These are phyloP conservation scores for Hirschfeldia incana DNA, from an alignment of 345 rosid genomes.

Conservation along the genomic window DNA sequence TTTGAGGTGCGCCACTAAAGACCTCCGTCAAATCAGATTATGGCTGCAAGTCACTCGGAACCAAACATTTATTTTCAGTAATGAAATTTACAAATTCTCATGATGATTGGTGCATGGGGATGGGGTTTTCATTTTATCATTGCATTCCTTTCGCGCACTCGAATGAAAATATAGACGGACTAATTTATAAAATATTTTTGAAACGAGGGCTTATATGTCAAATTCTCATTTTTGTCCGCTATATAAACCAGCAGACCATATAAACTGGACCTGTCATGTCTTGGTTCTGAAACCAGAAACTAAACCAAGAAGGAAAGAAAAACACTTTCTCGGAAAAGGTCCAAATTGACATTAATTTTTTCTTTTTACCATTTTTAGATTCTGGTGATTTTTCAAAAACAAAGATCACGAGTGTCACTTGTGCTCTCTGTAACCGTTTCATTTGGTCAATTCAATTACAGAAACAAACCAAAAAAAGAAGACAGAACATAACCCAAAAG, in stretches of 20 bases:
- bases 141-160: too few relatives aligned
- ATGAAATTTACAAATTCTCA: too few relatives aligned
- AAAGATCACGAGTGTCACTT: slow-evolving; percentile 45
- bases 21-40: too few relatives aligned
- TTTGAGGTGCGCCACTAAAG: too few relatives aligned
- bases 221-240: slow-evolving; percentile 3
- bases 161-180: neutral
- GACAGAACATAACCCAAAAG: slow-evolving; percentile 26
- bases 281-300: slow-evolving; percentile 30
- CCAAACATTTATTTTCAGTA: too few relatives aligned
- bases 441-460: slow-evolving; percentile 27
- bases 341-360: slow-evolving; percentile 10
- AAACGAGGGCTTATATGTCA: neutral
- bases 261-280: slow-evolving; percentile 38
- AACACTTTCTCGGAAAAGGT: neutral
- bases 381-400: slow-evolving; percentile 26
- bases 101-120: too few relatives aligned
- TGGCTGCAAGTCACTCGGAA: too few relatives aligned
- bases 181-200: neutral
- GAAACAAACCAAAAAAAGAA: slow-evolving; percentile 6
- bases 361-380: slow-evolving; percentile 42
- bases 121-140: too few relatives aligned
- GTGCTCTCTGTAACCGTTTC: slow-evolving; percentile 39
- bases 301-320: neutral
- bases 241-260: slow-evolving; percentile 35